Conservation (phyloP, 1,284 basidiomycete species). For the Fomitopsis palustris region DNA sequence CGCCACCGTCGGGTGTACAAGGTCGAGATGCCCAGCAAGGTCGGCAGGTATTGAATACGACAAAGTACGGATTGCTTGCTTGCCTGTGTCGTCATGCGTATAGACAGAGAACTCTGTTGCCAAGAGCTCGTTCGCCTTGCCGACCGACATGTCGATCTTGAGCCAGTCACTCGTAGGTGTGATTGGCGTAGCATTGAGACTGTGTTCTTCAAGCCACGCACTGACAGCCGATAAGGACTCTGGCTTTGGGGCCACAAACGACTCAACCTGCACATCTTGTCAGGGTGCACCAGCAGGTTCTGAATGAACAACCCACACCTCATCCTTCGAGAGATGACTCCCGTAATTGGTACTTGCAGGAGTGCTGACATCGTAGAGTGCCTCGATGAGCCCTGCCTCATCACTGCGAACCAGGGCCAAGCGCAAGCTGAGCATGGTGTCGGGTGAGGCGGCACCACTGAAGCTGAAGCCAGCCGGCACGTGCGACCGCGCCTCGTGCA, state of each 20-base stretch:
- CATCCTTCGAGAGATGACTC: conserved; percentile 24
- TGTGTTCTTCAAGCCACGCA: conserved; percentile 35
- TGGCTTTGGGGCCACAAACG: conserved; percentile 30
- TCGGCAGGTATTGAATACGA: conserved; percentile 33
- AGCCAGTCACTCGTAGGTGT: conserved; percentile 40
- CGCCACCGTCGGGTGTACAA: conserved; percentile 33
- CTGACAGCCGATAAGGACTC: conserved; percentile 34
- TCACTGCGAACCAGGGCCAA: conserved; percentile 22
- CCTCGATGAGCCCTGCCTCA: conserved; percentile 20
- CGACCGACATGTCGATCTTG: conserved; percentile 31
- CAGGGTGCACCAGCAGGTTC: neutral
- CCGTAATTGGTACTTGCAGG: conserved; percentile 22
- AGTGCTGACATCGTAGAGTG: conserved; percentile 24
- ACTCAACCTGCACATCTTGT: conserved; percentile 19
- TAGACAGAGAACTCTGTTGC: conserved; percentile 31
- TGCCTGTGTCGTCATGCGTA: conserved; percentile 28
- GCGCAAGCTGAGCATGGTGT: conserved; percentile 18
- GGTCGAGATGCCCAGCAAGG: conserved; percentile 31
- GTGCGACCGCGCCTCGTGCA: conserved; percentile 19
- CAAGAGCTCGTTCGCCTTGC: conserved; percentile 19
- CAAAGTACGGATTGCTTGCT: conserved; percentile 31
- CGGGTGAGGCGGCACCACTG: conserved; percentile 16
- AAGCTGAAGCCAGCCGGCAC: conserved; percentile 17
- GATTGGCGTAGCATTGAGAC: conserved; percentile 25
- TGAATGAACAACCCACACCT: conserved; percentile 14